These are phyloP conservation scores for Leptographium wingfieldii DNA, from an alignment of 2,329 filamentous ascomycete genomes.

Conservation along the genomic window DNA sequence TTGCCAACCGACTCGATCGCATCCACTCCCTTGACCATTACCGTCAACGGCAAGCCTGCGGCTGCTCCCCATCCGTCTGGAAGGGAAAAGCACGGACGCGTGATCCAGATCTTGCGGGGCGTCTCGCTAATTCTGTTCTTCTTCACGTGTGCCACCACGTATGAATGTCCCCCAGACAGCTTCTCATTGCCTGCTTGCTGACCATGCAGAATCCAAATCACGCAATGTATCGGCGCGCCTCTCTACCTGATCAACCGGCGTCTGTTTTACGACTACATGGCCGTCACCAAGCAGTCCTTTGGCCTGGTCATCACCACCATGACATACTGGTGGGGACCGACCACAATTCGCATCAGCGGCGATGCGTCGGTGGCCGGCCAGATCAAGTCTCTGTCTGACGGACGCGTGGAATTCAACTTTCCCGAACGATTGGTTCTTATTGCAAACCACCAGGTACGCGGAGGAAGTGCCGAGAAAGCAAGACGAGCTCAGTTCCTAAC, in stretches of 20 bases:
- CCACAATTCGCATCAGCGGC: constrained; percentile 68
- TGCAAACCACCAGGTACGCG: constrained; percentile 64
- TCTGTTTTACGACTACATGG: constrained; percentile 77
- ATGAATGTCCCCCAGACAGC: constrained; percentile 15
- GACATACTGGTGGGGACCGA: constrained; percentile 82
- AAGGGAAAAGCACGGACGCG: constrained; percentile 36
- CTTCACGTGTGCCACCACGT: constrained; percentile 34
- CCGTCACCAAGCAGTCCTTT: constrained; percentile 74
- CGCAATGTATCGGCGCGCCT: constrained; percentile 64
- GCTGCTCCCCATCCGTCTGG: constrained; percentile 39
- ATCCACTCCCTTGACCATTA: constrained; percentile 13
- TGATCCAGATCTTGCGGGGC: constrained; percentile 39
- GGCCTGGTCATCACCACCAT: constrained; percentile 65
- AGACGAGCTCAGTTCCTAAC: constrained; percentile 12
- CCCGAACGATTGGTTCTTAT: constrained; percentile 72
- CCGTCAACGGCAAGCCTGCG: constrained; percentile 6
- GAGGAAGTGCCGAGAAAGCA: neutral
- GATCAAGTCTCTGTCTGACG: constrained; percentile 55
- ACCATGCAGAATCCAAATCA: constrained; percentile 44
- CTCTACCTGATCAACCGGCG: constrained; percentile 65
- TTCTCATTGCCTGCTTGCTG: neutral
- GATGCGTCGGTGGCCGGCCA: constrained; percentile 69
- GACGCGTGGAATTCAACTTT: constrained; percentile 65
- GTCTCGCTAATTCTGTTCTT: constrained; percentile 42
- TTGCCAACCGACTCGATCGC: constrained; percentile 11